These are phyloP conservation scores for Lactuca sativa DNA, from an alignment of 129 eudicot species.

Conservation along the genomic window DNA sequence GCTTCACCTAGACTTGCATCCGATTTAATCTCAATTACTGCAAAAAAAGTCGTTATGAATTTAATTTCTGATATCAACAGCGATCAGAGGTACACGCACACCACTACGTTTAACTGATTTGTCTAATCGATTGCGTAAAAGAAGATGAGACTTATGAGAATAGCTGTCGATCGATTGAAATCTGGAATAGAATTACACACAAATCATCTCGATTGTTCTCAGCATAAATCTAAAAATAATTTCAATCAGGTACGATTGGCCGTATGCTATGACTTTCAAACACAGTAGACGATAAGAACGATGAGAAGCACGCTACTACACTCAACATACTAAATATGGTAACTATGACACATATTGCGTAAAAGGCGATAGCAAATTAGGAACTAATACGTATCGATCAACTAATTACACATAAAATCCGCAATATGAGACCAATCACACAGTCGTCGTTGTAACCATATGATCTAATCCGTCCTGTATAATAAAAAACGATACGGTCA, in stretches of 20 bases:
- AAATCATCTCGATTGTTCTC: not conserved
- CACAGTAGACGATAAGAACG: not conserved
- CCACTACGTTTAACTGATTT: not conserved
- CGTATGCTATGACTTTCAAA: not conserved
- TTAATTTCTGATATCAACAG: not conserved
- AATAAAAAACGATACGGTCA: constrained; percentile 1
- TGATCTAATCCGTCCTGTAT: not conserved
- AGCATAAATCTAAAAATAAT: too few relatives aligned
- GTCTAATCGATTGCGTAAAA: not conserved
- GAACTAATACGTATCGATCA: not conserved
- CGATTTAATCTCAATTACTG: constrained; percentile 80
- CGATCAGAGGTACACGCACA: constrained; percentile 13
- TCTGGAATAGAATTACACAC: not conserved
- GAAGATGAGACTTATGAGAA: not conserved
- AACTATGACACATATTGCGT: constrained; percentile 11
- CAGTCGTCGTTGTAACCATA: constrained; percentile 6
- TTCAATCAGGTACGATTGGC: not conserved
- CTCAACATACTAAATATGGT: constrained; percentile 10
- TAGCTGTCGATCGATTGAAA: not conserved
- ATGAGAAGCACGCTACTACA: constrained; percentile 21
- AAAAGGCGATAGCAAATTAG: not conserved
- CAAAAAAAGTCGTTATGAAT: constrained; percentile 15
- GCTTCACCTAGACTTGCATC: constrained; percentile 87
- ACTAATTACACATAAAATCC: not conserved
- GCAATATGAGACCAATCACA: constrained; percentile 18